A percentile compares a stretch with the other conserved stretches of the same genome.
Evolutionary conservation across 352 stramenopile genomes (phyloP).

Genomic region (Blastocystis sp.): DNA sequence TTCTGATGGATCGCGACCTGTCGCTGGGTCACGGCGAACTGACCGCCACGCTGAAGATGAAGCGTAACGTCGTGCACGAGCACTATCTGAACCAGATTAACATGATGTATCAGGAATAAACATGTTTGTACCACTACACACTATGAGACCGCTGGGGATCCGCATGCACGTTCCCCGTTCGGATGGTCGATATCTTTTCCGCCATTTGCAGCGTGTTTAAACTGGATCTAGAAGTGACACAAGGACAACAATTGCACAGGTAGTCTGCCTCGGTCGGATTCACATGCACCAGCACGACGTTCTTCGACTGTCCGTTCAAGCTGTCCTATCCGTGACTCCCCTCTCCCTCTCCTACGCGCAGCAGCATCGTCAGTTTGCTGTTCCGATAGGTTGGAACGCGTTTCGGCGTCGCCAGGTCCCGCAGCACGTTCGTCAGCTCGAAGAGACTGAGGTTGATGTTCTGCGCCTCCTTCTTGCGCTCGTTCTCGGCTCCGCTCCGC

Average conservation of each 20-base stretch:
- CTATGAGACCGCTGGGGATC: neutral
- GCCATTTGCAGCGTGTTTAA: slow-evolving; percentile 33
- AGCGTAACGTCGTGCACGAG: slow-evolving; percentile 78
- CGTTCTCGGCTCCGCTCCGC: slow-evolving; percentile 75
- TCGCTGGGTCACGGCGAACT: slow-evolving; percentile 77
- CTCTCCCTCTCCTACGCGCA: neutral
- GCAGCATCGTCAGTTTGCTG: slow-evolving; percentile 61
- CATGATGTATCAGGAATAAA: slow-evolving; percentile 68
- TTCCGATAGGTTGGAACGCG: slow-evolving; percentile 73
- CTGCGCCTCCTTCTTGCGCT: slow-evolving; percentile 74
- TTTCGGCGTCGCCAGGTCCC: slow-evolving; percentile 80
- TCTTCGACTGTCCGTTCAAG: slow-evolving; percentile 61
- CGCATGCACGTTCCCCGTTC: neutral
- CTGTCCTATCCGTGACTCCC: slow-evolving; percentile 49
- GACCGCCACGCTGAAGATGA: slow-evolving; percentile 88
- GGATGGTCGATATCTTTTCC: slow-evolving; percentile 12
- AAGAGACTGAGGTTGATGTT: slow-evolving; percentile 95
- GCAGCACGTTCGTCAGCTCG: slow-evolving; percentile 90
- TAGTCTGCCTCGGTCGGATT: slow-evolving; percentile 35
- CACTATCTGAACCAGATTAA: slow-evolving; percentile 80
- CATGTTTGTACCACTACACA: slow-evolving; percentile 11
- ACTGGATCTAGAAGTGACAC: neutral
- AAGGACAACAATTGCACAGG: neutral
- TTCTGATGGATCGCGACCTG: slow-evolving; percentile 77
- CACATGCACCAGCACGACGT: slow-evolving; percentile 17